Evolutionary conservation across 768 basidiomycete genomes (phyloP), one percentile per base, ranked within the genome.

Genomic region (Trametes gibbosa): DNA sequence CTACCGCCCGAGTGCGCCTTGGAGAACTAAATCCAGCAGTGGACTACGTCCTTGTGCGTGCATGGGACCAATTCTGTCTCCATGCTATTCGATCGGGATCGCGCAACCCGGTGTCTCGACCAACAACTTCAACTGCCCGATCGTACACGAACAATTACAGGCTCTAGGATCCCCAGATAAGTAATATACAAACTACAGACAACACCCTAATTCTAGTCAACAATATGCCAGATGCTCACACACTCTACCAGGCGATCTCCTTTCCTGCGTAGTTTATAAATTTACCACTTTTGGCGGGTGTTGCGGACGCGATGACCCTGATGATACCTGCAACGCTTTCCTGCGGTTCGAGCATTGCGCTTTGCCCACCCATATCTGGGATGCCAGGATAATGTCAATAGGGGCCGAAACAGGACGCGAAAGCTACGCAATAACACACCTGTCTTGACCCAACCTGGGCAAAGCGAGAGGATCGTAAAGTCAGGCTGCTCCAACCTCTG

Each of bases 191-290:
- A n/a, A n/a, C n/a, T n/a, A n/a, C n/a, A n/a, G n/a, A n/a, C n/a
- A n/a, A n/a, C n/a, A n/a, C n/a, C n/a, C n/a, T n/a, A n/a, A n/a
- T n/a, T n/a, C n/a, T n/a, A n/a, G n/a, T n/a, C n/a, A n/a, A n/a
- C n/a, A n/a, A n/a, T n/a, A n/a, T n/a, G n/a, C n/a, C n/a, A n/a
- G n/a, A n/a, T n/a, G n/a, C n/a, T n/a, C n/a, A n/a, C n/a, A n/a
- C n/a, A n/a, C 29, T 39, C 25, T 47, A 76, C 74, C 74, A 75
- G 23, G 69, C 65, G 2, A 73, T 7, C 12, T 41, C 56, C 12
- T 68, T 60, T 8, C 74, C 74, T 25, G 68, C 66, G 55, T 71
- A 69, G 29, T 67, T 54, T 47, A 66, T 50, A 56, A 72, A 73
- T 45, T 66, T 68, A 13, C 75, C 73, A 5, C 71, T 68, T 24